Conservation (phyloP, 2,329 filamentous ascomycete genomes). For the Pyrenophora teres region DNA sequence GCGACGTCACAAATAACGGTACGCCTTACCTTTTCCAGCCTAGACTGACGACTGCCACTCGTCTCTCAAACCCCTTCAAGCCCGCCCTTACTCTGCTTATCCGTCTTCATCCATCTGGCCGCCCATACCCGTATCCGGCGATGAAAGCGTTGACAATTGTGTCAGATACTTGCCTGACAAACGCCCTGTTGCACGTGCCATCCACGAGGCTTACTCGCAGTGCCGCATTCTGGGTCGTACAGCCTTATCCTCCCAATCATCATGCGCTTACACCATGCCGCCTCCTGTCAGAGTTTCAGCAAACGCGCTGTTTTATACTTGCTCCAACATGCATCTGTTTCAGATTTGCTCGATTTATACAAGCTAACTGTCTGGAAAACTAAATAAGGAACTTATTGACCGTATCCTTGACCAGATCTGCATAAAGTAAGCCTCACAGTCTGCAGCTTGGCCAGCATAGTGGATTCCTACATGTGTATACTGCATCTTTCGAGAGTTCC, state of each 20-base stretch:
- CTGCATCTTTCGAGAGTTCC: conserved; percentile 22
- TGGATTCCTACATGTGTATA: conserved; percentile 30
- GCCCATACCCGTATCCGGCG: too few species aligned
- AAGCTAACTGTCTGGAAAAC: conserved; percentile 8
- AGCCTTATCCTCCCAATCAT: not conserved
- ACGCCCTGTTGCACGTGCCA: too few species aligned
- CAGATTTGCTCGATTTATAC: conserved; percentile 6
- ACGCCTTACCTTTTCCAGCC: conserved; percentile 1
- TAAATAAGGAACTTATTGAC: conserved; percentile 29
- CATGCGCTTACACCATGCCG: conserved; percentile 5
- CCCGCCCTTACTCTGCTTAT: too few species aligned
- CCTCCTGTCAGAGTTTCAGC: conserved; percentile 12
- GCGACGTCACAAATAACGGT: not conserved
- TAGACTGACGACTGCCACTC: not conserved
- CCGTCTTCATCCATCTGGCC: too few species aligned
- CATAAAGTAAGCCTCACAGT: conserved; percentile 25
- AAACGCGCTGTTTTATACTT: conserved; percentile 1
- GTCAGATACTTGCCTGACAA: too few species aligned
- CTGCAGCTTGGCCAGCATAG: conserved; percentile 9
- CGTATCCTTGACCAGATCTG: conserved; percentile 5
- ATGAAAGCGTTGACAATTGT: too few species aligned
- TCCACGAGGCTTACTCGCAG: not conserved
- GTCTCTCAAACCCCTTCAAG: not conserved
- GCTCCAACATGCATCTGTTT: conserved; percentile 4
- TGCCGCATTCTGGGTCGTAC: conserved; percentile 1